A percentile compares a stretch with the other conserved stretches of the same genome.
phyloP scores from a whole-genome alignment of 2,329 filamentous ascomycete genomes.

The Cadophora malorum region DNA sequence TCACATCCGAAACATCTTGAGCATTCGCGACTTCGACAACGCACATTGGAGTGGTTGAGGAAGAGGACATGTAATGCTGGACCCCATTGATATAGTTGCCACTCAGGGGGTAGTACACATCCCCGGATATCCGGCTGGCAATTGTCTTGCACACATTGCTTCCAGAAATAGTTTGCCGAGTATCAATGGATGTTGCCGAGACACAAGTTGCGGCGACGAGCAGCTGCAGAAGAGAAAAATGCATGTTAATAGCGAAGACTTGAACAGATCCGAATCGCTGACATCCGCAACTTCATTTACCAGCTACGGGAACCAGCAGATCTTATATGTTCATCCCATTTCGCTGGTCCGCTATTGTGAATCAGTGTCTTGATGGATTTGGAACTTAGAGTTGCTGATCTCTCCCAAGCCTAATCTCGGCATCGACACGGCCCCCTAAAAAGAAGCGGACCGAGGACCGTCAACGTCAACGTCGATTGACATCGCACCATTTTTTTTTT shows the following conservation, averaged over 20 bases:
- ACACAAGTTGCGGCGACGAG: not conserved
- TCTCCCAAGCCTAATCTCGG: not conserved
- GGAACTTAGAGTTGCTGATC: not conserved
- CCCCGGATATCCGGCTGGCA: constrained; percentile 2
- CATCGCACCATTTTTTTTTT: not conserved
- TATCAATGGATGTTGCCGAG: not conserved
- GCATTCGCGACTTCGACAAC: constrained; percentile 40
- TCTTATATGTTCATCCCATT: not conserved
- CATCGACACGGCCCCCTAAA: not conserved
- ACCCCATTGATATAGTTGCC: constrained; percentile 12
- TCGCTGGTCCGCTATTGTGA: not conserved
- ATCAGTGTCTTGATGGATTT: not conserved
- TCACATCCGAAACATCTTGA: constrained; percentile 38
- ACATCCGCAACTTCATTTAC: not conserved
- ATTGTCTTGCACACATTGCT: constrained; percentile 4
- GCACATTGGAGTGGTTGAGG: constrained; percentile 39
- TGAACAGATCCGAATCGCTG: not conserved
- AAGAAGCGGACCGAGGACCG: not conserved
- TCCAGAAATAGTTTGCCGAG: not conserved
- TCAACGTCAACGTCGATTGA: not conserved
- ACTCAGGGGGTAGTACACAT: constrained; percentile 6
- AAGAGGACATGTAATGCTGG: constrained; percentile 44
- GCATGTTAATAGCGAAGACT: not conserved
- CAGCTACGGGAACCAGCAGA: not conserved
- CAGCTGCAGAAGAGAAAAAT: not conserved